phyloP scores from a whole-genome alignment of 371 early-diverging fungal genomes.

The Syncephalastrum racemosum region DNA sequence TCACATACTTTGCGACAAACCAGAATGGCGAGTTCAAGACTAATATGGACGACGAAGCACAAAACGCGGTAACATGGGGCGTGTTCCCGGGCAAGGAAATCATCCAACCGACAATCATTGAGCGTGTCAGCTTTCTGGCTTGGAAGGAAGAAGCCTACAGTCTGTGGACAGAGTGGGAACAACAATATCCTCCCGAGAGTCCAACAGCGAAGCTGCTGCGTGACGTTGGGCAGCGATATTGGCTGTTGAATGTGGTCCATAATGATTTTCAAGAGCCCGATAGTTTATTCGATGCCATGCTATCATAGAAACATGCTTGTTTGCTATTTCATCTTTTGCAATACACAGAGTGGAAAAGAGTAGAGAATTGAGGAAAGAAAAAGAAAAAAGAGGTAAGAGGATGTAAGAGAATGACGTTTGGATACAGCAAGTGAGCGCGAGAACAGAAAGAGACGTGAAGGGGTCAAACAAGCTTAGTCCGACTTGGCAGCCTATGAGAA shows the following conservation, averaged over 20 bases:
- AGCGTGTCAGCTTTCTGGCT: conserved; percentile 82
- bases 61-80: conserved; percentile 95
- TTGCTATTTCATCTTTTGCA: conserved; percentile 6
- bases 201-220: conserved; percentile 57
- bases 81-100: conserved; percentile 96
- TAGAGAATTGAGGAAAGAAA: conserved; percentile 1
- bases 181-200: conserved; percentile 65
- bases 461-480: too few species aligned
- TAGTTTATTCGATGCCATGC: conserved; percentile 51
- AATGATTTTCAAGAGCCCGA: conserved; percentile 77
- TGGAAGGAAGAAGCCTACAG: conserved; percentile 93
- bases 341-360: conserved; percentile 1
- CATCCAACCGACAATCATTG: conserved; percentile 93
- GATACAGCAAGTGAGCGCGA: not conserved
- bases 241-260: conserved; percentile 90
- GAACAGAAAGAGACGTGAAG: not conserved
- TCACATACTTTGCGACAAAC: conserved; percentile 91
- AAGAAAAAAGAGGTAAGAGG: conserved; percentile 5
- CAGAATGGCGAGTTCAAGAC: conserved; percentile 72
- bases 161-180: conserved; percentile 90
- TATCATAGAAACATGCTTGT: conserved; percentile 21
- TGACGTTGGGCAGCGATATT: conserved; percentile 70
- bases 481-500: too few species aligned
- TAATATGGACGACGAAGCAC: conserved; percentile 55
- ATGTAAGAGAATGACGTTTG: not conserved